phyloP scores from a whole-genome alignment of 225 moss, liverwort and hornwort species.

The Marchantia polymorpha region DNA sequence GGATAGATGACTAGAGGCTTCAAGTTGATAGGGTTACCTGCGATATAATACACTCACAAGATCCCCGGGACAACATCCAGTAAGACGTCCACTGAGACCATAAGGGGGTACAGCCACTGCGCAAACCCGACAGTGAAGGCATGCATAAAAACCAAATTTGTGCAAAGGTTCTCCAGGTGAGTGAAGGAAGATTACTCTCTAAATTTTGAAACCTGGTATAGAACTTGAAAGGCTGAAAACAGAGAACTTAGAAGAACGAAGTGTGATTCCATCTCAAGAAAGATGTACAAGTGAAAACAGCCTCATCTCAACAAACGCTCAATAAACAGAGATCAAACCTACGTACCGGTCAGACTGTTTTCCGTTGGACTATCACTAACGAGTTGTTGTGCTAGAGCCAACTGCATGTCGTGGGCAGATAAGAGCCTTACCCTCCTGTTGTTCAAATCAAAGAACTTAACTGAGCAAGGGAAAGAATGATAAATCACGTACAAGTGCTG shows the following conservation, averaged over 20 bases:
- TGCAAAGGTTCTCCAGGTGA: neutral
- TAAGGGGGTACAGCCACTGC: conserved; percentile 95
- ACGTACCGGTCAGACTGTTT: conserved; percentile 67
- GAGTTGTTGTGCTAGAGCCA: conserved; percentile 65
- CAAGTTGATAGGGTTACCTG: conserved; percentile 53
- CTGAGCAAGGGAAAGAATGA: neutral
- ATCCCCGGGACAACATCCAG: conserved; percentile 90
- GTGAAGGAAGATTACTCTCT: neutral
- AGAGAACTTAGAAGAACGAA: neutral
- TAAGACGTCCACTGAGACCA: conserved; percentile 82
- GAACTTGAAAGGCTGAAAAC: neutral
- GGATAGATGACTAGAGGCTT: neutral
- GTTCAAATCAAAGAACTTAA: conserved; percentile 12
- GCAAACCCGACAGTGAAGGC: conserved; percentile 1
- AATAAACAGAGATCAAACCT: neutral
- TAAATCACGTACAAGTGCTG: neutral
- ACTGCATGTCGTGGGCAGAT: conserved; percentile 67
- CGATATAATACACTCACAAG: conserved; percentile 74
- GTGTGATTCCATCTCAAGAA: neutral
- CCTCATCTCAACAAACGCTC: neutral
- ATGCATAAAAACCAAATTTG: neutral
- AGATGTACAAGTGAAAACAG: neutral
- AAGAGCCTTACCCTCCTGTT: conserved; percentile 89
- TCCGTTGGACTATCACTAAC: conserved; percentile 45
- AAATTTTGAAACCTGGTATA: neutral